A percentile compares a stretch with the other conserved stretches of the same genome.
Conservation (phyloP, 129 eudicot genomes). For the Flaveria linearis region DNA sequence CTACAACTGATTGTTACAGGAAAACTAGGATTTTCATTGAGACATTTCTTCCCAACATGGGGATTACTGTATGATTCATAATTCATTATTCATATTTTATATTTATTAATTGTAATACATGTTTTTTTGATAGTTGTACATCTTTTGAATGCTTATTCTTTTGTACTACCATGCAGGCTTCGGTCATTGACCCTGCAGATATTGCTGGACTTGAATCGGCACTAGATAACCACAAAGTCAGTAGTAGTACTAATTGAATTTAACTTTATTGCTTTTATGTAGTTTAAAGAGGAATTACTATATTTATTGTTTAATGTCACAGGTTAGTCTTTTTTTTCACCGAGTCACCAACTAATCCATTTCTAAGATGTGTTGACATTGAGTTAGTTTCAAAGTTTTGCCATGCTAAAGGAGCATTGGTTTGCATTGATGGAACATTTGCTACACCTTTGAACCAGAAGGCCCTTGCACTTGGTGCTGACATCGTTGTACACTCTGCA, state of each 20-base stretch:
- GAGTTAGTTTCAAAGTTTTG: slow-evolving; percentile 85
- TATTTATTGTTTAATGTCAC: slow-evolving; percentile 5
- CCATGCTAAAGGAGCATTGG: slow-evolving; percentile 72
- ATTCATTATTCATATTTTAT: background rate
- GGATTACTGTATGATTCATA: slow-evolving; percentile 53
- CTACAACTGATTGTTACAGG: slow-evolving; percentile 88
- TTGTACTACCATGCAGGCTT: slow-evolving; percentile 47
- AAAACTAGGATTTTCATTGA: slow-evolving; percentile 81
- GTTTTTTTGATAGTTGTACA: background rate
- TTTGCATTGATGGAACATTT: slow-evolving; percentile 85
- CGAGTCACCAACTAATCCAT: slow-evolving; percentile 93
- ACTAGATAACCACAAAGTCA: slow-evolving; percentile 52
- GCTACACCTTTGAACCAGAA: slow-evolving; percentile 93
- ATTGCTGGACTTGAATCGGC: slow-evolving; percentile 56
- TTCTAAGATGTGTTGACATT: slow-evolving; percentile 81
- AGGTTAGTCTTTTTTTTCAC: slow-evolving; percentile 83
- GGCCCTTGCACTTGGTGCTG: slow-evolving; percentile 93
- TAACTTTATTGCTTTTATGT: background rate
- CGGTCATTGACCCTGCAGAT: slow-evolving; percentile 85
- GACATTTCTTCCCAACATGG: slow-evolving; percentile 83
- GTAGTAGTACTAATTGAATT: slow-evolving; percentile 33
- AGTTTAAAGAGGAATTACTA: background rate
- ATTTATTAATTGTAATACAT: background rate
- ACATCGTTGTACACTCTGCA: slow-evolving; percentile 77
- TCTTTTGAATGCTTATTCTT: slow-evolving; percentile 12